Conservation (phyloP, 2,329 filamentous ascomycete genomes). For the Colletotrichum shisoi region DNA sequence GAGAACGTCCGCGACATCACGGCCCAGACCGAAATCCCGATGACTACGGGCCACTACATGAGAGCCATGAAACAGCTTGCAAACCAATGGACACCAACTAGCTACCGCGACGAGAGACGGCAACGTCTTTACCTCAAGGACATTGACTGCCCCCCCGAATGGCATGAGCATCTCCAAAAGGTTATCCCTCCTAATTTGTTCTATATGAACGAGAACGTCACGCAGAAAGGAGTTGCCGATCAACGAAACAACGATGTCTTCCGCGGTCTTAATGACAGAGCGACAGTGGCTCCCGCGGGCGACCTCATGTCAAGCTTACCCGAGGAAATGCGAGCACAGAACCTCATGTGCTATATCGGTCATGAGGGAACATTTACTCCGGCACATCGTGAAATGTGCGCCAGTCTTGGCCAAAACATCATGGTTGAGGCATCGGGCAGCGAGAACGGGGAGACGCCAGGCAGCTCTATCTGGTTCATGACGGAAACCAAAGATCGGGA, state of each 20-base stretch:
- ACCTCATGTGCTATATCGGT: conserved; percentile 97
- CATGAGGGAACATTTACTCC: conserved; percentile 98
- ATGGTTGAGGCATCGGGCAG: conserved; percentile 90
- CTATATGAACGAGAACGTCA: conserved; percentile 85
- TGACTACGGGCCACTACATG: conserved; percentile 90
- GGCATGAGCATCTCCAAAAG: conserved; percentile 80
- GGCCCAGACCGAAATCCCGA: conserved; percentile 75
- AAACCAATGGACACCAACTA: conserved; percentile 78
- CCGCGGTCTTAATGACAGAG: conserved; percentile 57
- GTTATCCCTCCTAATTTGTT: conserved; percentile 83
- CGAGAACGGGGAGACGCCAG: conserved; percentile 77
- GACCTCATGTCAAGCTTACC: conserved; percentile 96
- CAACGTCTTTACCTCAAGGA: conserved; percentile 96
- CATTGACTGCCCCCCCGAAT: conserved; percentile 90
- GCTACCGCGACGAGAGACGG: conserved; percentile 78
- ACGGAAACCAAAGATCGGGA: conserved; percentile 93
- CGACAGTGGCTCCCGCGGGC: conserved; percentile 75
- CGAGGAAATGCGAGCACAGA: conserved; percentile 86
- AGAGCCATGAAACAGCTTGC: conserved; percentile 85
- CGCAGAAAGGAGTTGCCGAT: conserved; percentile 49
- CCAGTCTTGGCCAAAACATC: conserved; percentile 93
- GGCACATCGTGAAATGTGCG: conserved; percentile 96
- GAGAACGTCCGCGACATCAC: conserved; percentile 86
- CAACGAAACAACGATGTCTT: conserved; percentile 48
- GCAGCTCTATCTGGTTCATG: conserved; percentile 98